Conservation (phyloP, 176 grass and related monocot genomes). For the Avena sativa region DNA sequence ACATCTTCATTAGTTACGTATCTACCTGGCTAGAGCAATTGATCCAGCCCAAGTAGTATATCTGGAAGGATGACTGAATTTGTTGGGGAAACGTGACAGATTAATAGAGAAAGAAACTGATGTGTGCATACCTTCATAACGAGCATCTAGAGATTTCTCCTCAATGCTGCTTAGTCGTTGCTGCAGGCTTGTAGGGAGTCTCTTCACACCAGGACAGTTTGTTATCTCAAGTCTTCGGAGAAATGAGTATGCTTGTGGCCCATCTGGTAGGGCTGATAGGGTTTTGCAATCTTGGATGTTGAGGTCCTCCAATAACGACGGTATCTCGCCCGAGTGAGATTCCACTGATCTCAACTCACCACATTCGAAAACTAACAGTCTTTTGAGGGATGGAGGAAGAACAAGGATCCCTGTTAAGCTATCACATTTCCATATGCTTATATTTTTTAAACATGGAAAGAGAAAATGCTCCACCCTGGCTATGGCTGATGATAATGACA, state of each 20-base stretch:
- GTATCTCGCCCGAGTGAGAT: background rate
- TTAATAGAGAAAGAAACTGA: background rate
- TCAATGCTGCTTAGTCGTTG: background rate
- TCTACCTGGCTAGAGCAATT: background rate
- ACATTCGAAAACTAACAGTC: rapidly evolving
- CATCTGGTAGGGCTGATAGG: background rate
- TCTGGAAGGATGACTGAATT: background rate
- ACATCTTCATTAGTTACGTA: background rate
- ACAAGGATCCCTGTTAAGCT: background rate
- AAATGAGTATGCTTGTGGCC: background rate
- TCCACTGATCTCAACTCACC: background rate
- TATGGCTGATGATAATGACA: background rate
- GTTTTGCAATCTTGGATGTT: background rate
- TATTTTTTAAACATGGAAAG: background rate
- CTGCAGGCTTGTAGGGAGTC: conserved; percentile 1
- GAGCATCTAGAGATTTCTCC: background rate
- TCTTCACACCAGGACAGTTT: background rate
- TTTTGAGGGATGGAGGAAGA: background rate
- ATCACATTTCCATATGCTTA: rapidly evolving
- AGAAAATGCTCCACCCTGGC: background rate
- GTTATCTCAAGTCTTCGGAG: rapidly evolving
- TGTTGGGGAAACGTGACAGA: background rate
- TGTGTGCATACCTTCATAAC: background rate
- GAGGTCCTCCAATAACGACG: background rate
- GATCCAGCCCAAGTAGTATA: background rate